These are phyloP conservation scores for Serendipita sp. DNA, from an alignment of 1,284 basidiomycete genomes.

Conservation along the genomic window DNA sequence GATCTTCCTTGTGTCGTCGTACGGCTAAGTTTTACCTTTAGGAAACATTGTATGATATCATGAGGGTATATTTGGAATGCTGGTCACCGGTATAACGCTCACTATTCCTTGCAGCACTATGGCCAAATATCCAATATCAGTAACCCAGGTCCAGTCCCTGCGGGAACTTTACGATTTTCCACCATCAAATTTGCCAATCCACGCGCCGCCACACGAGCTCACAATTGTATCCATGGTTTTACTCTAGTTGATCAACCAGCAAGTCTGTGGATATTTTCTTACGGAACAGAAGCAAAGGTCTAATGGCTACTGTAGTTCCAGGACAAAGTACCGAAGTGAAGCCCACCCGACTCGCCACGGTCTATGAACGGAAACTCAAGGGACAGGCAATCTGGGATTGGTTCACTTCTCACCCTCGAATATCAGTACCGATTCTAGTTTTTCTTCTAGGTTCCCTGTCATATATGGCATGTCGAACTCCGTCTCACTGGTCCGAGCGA, in stretches of 20 bases:
- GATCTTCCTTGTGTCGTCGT: neutral
- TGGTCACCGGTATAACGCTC: constrained; percentile 4
- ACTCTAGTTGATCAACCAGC: constrained; percentile 23
- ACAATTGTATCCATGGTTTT: constrained; percentile 10
- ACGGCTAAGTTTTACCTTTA: neutral
- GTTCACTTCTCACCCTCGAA: constrained; percentile 72
- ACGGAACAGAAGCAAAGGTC: constrained; percentile 12
- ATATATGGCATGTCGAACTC: constrained; percentile 53
- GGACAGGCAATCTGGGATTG: constrained; percentile 71
- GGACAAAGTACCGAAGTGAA: constrained; percentile 15
- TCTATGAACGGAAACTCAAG: constrained; percentile 64
- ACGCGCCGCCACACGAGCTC: constrained; percentile 7
- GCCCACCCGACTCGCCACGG: constrained; percentile 47
- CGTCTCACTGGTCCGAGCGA: neutral
- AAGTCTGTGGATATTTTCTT: neutral
- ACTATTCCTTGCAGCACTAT: constrained; percentile 45
- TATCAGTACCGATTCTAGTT: constrained; percentile 71
- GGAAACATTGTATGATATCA: constrained; percentile 55
- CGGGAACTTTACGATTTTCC: constrained; percentile 55
- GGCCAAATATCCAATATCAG: constrained; percentile 63
- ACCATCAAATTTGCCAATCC: constrained; percentile 48
- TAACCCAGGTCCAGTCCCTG: constrained; percentile 45
- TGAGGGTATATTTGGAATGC: constrained; percentile 37
- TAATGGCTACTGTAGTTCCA: constrained; percentile 17
- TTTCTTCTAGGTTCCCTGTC: constrained; percentile 81